These are phyloP conservation scores for Zasmidium citrigriseum DNA, from an alignment of 2,329 filamentous ascomycete genomes.

Conservation along the genomic window DNA sequence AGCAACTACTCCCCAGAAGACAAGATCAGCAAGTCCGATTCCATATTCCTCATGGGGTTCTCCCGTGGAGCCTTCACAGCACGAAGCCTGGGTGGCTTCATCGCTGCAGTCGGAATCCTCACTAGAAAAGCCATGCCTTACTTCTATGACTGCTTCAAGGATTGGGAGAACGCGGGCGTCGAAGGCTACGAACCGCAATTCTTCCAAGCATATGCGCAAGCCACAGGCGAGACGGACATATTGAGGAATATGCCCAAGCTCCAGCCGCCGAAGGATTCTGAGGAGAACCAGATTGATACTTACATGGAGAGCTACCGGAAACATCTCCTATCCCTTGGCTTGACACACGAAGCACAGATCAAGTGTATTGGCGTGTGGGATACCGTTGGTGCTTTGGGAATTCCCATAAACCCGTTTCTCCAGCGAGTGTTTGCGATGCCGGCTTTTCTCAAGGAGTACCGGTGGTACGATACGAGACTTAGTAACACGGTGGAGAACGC, in stretches of 20 bases:
- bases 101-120: conserved; percentile 46
- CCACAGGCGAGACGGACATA: conserved; percentile 21
- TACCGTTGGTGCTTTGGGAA: conserved; percentile 46
- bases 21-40: conserved; percentile 36
- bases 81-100: conserved; percentile 46
- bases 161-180: conserved; percentile 36
- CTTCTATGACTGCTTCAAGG: conserved; percentile 37
- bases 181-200: conserved; percentile 31
- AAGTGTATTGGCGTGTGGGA: conserved; percentile 45
- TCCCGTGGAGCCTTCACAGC: conserved; percentile 49
- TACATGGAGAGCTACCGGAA: conserved; percentile 32
- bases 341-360: conserved; percentile 34
- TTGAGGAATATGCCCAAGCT: conserved; percentile 5
- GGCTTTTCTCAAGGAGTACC: conserved; percentile 34
- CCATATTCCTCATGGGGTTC: conserved; percentile 49
- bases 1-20: conserved; percentile 54
- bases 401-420: conserved; percentile 37
- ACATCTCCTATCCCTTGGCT: conserved; percentile 24
- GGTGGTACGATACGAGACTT: conserved; percentile 38
- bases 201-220: conserved; percentile 29
- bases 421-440: conserved; percentile 33
- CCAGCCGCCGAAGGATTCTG: conserved; percentile 12
- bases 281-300: conserved; percentile 22
- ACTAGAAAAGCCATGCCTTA: conserved; percentile 36
- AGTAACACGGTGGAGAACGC: conserved; percentile 51